Base-by-base conservation (phyloP, 768 basidiomycete species). In the Kwoniella europaea region DNA sequence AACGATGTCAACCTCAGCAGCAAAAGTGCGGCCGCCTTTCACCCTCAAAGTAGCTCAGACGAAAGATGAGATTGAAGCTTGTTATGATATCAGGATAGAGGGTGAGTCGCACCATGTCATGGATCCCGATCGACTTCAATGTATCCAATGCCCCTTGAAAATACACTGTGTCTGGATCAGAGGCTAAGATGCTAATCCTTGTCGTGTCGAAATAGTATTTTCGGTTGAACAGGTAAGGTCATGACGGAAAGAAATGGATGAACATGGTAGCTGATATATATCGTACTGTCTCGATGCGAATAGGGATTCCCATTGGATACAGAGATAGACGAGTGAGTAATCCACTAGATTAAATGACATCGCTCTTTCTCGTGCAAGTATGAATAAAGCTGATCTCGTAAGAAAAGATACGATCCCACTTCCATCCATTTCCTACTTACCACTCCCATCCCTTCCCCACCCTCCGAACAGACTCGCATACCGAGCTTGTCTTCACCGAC, bases 51-150 rank as follows among this genome's bases (percentile, higher is more conserved):
- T 78, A 4, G 77, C 77, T 10, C 27, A 67, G 27, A 74, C 71
- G 2, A 63, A 74, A 43, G 77, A 79, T 50, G 71, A 78, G 67
- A 65, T 75, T 20, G 70, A 80, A 64, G 80, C 80, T 24, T 83
- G 82, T 57, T 77, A 76, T 60, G 79, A 80, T 69, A 72, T 81
- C 22, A 64, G 82, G 22, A 77, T 81, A 43, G 80, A 82, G 63
- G 80, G 82, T 82, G 67, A 66, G 76, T 68, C n/a, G 44, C 7
- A 22, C 22, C 16, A 35, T 35, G 35, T 35, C 35, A 35, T 35
- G 35, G 7, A 9, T 35, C 35, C 35, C 7, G 35, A 35, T 6
- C 0, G 35, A 35, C 7, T 35, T 7, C 35, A 35, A 35, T 35
- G 35, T 35, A 35, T 27, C 10, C 20, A 20, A 4, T 18, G 20